A percentile compares a stretch with the other conserved stretches of the same genome.
Evolutionary conservation across 192 early-diverging fungal genomes (phyloP).

Genomic region (Hyaloraphidium curvatum): DNA sequence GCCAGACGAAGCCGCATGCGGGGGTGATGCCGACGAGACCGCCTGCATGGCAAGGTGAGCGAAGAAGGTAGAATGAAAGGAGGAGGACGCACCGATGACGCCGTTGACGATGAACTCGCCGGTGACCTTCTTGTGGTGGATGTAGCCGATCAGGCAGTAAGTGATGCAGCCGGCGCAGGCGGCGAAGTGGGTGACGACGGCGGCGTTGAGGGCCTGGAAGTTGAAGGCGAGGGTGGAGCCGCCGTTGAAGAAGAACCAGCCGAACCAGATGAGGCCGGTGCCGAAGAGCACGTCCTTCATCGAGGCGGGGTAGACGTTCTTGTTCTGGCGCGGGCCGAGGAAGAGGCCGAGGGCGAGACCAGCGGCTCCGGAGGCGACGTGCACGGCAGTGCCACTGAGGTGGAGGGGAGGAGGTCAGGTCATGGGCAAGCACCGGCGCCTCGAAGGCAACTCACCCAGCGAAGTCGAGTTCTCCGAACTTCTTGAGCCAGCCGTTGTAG

Average conservation of each 20-base stretch:
- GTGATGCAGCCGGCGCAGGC: conserved; percentile 8
- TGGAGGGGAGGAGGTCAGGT: neutral
- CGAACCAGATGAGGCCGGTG: conserved; percentile 9
- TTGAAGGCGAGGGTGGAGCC: conserved; percentile 7
- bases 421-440: neutral
- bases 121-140: conserved; percentile 4
- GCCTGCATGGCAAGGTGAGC: no score
- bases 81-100: neutral
- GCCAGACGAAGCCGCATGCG: conserved; percentile 7
- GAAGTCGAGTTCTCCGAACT: conserved; percentile 8
- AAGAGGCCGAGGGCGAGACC: conserved; percentile 6
- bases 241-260: conserved; percentile 9
- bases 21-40: conserved; percentile 7
- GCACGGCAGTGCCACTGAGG: conserved; percentile 6
- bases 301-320: conserved; percentile 6
- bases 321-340: conserved; percentile 6
- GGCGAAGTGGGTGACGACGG: conserved; percentile 6
- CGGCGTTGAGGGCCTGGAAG: conserved; percentile 7
- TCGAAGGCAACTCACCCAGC: conserved; percentile 2
- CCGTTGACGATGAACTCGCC: neutral
- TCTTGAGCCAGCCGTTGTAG: conserved; percentile 4
- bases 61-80: no score
- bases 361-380: conserved; percentile 7
- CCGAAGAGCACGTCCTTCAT: conserved; percentile 7
- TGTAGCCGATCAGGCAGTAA: neutral